Base-by-base conservation (phyloP, 768 basidiomycete species). In the Podaxis sp. region DNA sequence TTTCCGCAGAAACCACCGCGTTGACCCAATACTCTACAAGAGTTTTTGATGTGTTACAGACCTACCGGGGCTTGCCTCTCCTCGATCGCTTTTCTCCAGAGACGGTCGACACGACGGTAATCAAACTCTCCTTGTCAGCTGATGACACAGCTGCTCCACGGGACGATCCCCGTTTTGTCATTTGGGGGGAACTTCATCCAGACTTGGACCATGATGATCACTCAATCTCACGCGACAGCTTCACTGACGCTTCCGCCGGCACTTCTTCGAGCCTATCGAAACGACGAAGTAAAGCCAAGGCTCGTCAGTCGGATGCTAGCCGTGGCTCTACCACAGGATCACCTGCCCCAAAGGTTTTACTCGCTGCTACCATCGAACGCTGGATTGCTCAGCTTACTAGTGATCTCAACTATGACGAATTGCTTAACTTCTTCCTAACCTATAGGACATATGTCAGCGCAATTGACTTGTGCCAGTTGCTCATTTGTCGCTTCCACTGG, bases 311-410 rank as follows among this genome's bases (percentile, higher is more conserved):
- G 1, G 66, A 75, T 0, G 63, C 65, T 18, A 64, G 67, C 37
- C 68, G 67, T 47, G 36, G 67, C 16, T 64, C 67, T 35, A 54
- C 62, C n/a, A 35, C 37, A 11, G 61, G 55, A 32, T 62, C 68
- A 16, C 55, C 69, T 25, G 60, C 62, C 28, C 70, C 72, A 23
- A 80, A 73, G 64, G 77, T 91, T 25, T 77, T 96, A n/a, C 76
- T 95, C 13, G 94, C 92, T 0, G 93, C 93, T 3, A 94, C 92
- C 2, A 92, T 95, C 67, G 94, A 95, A 71, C 87, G 94, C 0
- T 93, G 92, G 91, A 88, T 97, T 57, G 93, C 91, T 0, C 92
- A 96, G 68, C 76, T 96, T 52, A 95, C 95, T 32, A 90, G 88
- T 66, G 87, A 90, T 66, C 77, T 94, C 67, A 86, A 90, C 71